A percentile compares a stretch with the other conserved stretches of the same genome.
Conservation (phyloP, 164 flowering plant genomes). For the Magnolia officinalis region DNA sequence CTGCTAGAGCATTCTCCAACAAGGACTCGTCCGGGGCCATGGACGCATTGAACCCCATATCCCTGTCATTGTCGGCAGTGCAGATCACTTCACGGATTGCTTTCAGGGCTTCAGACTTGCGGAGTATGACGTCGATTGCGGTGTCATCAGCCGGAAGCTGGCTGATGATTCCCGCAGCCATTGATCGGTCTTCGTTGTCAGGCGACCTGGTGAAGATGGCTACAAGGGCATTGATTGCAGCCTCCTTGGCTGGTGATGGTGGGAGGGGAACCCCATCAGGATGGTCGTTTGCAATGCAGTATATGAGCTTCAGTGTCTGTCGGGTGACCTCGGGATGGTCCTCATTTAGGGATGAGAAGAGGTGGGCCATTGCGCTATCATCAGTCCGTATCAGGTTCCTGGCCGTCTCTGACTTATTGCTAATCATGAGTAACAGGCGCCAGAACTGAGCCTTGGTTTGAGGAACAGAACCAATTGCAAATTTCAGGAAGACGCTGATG, state of each 20-base stretch:
- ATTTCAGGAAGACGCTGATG: conserved; percentile 10
- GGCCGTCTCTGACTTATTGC: conserved; percentile 19
- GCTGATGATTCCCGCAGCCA: conserved; percentile 25
- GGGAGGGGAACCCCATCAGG: conserved; percentile 22
- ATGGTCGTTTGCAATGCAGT: conserved; percentile 17
- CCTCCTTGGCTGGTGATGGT: conserved; percentile 18
- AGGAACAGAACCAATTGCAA: conserved; percentile 9
- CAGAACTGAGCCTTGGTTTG: conserved; percentile 9
- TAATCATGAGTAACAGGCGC: conserved; percentile 14
- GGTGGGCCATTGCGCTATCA: conserved; percentile 6
- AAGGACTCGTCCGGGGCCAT: conserved; percentile 6
- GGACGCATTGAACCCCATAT: background rate
- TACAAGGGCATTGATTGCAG: conserved; percentile 18
- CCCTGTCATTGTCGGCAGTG: conserved; percentile 9
- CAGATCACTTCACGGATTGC: conserved; percentile 23
- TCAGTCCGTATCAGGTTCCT: conserved; percentile 9
- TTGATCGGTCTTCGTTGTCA: conserved; percentile 16
- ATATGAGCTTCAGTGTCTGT: conserved; percentile 21
- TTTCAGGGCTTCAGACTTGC: conserved; percentile 22
- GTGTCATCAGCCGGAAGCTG: conserved; percentile 19
- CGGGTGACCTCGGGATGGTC: conserved; percentile 8
- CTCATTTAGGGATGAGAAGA: conserved; percentile 13
- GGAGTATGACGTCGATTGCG: conserved; percentile 16
- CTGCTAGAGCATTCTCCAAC: conserved; percentile 26
- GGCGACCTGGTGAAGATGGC: conserved; percentile 21